Evolutionary conservation across 2,329 filamentous ascomycete genomes (phyloP), one percentile per base, ranked within the genome.

Genomic region (Fonsecaea monophora): DNA sequence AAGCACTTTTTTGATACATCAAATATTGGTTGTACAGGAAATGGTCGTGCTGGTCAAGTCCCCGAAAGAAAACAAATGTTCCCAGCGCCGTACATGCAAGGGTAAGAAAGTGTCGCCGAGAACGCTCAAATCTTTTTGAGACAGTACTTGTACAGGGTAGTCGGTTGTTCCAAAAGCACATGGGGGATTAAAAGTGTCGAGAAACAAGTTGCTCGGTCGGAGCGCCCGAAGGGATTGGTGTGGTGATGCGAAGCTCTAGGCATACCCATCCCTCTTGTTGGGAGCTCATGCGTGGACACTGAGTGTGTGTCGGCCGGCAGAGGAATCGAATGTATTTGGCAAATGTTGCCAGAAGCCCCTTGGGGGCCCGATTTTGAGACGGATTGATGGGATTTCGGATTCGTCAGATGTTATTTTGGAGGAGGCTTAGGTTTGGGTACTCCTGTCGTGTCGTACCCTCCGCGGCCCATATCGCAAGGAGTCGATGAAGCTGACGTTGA

Each of bases 361-460:
- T 18, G 30, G 48, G 32, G 37, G 30, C 42, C n/a, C 54, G 32
- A 30, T 53, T n/a, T 54, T 57, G 55, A 18, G 40, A 45, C 18
- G 40, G 25, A n/a, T 34, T 45, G n/a, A 50, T 9, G 9, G 18
- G 18, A 18, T 38, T 12, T 35, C 4, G 12, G 25, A 53, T 7
- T 34, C n/a, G 15, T 21, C n/a, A 25, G 32, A n/a, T 21, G n/a
- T 66, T 65, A 66, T 67, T 68, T 73, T 68, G 72, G 73, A 68
- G 74, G 75, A 69, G 81, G 82, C 72, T 81, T 80, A 53, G 81
- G 82, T 75, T 83, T 83, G 70, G 82, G 81, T 25, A 83, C 81
- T 34, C 82, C 82, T 6, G 82, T 84, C 48, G 82, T 84, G 70
- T 84, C 82, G 69, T 84, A 84, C 65, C 80, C 82, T 65, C 82